A percentile compares a stretch with the other conserved stretches of the same genome.
Evolutionary conservation across 331 rosid genomes (phyloP).

Genomic region (Acacia concinna): DNA sequence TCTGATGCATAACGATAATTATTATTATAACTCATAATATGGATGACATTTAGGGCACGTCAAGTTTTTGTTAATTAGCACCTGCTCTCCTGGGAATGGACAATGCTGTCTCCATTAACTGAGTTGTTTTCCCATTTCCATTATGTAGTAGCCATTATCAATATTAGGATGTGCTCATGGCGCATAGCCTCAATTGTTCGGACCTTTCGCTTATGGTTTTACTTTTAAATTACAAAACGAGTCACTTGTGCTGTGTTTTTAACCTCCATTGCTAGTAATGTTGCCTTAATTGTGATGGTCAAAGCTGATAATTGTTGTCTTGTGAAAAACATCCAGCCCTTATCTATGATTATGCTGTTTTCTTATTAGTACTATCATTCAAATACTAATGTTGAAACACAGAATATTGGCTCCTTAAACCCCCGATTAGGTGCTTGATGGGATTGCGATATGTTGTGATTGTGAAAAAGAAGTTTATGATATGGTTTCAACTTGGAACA

Average conservation of each 20-base stretch:
- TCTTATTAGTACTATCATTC: constrained; percentile 44
- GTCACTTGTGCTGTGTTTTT: constrained; percentile 27
- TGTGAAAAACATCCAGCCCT: constrained; percentile 44
- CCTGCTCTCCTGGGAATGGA: constrained; percentile 49
- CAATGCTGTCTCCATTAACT: constrained; percentile 46
- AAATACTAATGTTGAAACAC: constrained; percentile 40
- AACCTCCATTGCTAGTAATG: constrained; percentile 15
- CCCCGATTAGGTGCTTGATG: constrained; percentile 25
- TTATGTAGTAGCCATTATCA: constrained; percentile 50
- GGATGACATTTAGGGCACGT: constrained; percentile 60
- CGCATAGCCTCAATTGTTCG: constrained; percentile 34
- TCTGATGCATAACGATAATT: constrained; percentile 35
- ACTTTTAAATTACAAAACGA: constrained; percentile 33
- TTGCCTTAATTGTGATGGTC: constrained; percentile 42
- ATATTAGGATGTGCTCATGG: constrained; percentile 29
- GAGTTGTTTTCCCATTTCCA: constrained; percentile 51
- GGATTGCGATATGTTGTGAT: constrained; percentile 32
- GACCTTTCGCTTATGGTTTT: constrained; percentile 27
- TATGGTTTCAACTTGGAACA: constrained; percentile 42
- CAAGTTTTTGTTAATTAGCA: constrained; percentile 36
- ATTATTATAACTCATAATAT: constrained; percentile 44
- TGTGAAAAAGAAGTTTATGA: constrained; percentile 36
- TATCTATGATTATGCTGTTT: constrained; percentile 62
- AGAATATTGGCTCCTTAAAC: constrained; percentile 43
- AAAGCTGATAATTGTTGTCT: constrained; percentile 46